Conservation (phyloP, 805 yeast genomes). For the Scheffersomyces stipitis region DNA sequence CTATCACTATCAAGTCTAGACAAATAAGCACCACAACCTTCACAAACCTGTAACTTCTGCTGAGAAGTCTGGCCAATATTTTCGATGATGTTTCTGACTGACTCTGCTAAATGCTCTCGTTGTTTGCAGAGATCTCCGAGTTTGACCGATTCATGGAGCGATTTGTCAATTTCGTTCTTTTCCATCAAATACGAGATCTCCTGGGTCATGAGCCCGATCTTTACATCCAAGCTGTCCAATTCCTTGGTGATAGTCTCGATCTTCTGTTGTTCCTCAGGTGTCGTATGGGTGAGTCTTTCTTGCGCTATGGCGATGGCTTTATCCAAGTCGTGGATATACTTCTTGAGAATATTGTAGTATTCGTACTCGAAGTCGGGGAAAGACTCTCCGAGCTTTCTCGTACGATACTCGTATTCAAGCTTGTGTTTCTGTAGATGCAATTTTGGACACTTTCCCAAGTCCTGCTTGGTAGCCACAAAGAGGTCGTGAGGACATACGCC, state of each 20-base stretch:
- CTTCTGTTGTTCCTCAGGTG: slow-evolving; percentile 69
- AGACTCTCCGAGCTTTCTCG: slow-evolving; percentile 38
- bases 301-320: slow-evolving; percentile 61
- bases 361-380: slow-evolving; percentile 54
- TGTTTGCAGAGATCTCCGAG: slow-evolving; percentile 46
- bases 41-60: slow-evolving; percentile 89
- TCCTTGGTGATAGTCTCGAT: slow-evolving; percentile 55
- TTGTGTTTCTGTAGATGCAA: slow-evolving; percentile 74
- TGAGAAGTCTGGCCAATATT: slow-evolving; percentile 82
- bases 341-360: slow-evolving; percentile 48
- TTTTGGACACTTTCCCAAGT: slow-evolving; percentile 76
- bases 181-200: slow-evolving; percentile 58
- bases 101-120: slow-evolving; percentile 53
- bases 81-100: slow-evolving; percentile 61
- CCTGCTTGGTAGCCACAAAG: slow-evolving; percentile 78
- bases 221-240: slow-evolving; percentile 59
- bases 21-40: slow-evolving; percentile 84
- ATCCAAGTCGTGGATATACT: slow-evolving; percentile 66
- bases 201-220: slow-evolving; percentile 64
- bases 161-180: slow-evolving; percentile 50
- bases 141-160: slow-evolving; percentile 48
- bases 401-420: slow-evolving; percentile 60
- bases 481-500: slow-evolving; percentile 86
- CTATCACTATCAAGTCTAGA: slow-evolving; percentile 85
- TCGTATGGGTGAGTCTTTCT: slow-evolving; percentile 58